A percentile compares a stretch with the other conserved stretches of the same genome.
Evolutionary conservation across 2,329 filamentous ascomycete genomes (phyloP).

Genomic region (Massarina eburnea): DNA sequence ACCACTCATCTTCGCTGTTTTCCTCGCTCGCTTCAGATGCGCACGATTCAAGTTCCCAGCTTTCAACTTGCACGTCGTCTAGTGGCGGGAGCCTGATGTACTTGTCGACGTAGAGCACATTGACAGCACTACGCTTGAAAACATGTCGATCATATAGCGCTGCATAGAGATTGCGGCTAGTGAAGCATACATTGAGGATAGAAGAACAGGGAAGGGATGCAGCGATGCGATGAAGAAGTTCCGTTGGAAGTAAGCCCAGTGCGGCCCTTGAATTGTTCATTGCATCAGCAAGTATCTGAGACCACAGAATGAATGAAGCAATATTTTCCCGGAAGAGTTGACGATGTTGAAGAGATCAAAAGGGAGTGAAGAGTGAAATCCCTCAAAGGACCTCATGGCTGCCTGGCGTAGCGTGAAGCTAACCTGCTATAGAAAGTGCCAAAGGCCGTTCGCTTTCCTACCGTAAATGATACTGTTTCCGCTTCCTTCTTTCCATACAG

Average conservation of each 20-base stretch:
- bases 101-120: neutral
- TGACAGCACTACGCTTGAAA: slow-evolving; percentile 1
- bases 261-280: too few species aligned
- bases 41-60: neutral
- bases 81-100: neutral
- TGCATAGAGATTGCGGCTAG: neutral
- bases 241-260: neutral
- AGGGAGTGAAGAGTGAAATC: too few species aligned
- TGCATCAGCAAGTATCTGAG: too few species aligned
- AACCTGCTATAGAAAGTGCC: too few species aligned
- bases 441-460: too few species aligned
- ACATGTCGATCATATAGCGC: slow-evolving; percentile 2
- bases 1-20: slow-evolving; percentile 5
- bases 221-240: slow-evolving; percentile 1
- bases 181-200: neutral
- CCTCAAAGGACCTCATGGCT: too few species aligned
- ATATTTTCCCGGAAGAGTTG: too few species aligned
- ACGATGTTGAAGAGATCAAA: too few species aligned
- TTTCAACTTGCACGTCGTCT: neutral
- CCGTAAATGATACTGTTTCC: too few species aligned
- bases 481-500: too few species aligned
- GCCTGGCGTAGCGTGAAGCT: too few species aligned
- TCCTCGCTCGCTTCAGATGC: neutral
- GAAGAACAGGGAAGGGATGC: slow-evolving; percentile 1
- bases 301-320: too few species aligned